Percentiles rank a stretch among this genome's conserved stretches.
These are phyloP conservation scores for Penicillium sp. DNA, from an alignment of 2,329 filamentous ascomycete species.

Conservation along the genomic window DNA sequence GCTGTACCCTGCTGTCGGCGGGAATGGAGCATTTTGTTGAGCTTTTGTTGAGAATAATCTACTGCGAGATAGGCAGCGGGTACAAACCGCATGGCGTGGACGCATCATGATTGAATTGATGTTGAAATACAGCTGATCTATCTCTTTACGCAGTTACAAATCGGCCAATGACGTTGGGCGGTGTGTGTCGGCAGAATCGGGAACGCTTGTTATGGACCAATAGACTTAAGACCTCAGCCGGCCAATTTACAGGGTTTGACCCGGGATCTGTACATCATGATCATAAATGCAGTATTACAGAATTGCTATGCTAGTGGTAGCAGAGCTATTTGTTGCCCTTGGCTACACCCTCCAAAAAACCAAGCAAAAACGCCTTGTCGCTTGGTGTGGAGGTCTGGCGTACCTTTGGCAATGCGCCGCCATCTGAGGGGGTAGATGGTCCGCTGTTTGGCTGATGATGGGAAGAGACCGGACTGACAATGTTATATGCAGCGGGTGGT, in stretches of 20 bases:
- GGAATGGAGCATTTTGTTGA: conserved; percentile 31
- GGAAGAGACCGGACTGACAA: conserved; percentile 34
- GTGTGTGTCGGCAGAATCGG: conserved; percentile 26
- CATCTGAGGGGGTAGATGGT: conserved; percentile 19
- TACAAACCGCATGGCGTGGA: conserved; percentile 30
- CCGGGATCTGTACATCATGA: background rate
- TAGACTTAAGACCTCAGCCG: background rate
- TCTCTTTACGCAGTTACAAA: conserved; percentile 29
- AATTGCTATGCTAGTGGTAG: background rate
- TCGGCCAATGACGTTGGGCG: conserved; percentile 30
- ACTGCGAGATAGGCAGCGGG: conserved; percentile 26
- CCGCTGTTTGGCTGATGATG: conserved; percentile 20
- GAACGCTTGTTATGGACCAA: background rate
- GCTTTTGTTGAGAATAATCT: conserved; percentile 32
- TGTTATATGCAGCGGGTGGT: conserved; percentile 19
- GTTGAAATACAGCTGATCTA: conserved; percentile 10
- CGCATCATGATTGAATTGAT: conserved; percentile 32
- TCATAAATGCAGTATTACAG: background rate
- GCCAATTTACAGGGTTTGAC: too few relatives aligned
- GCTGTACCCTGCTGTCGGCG: conserved; percentile 47
- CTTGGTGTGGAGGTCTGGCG: conserved; percentile 55
- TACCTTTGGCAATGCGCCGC: conserved; percentile 50
- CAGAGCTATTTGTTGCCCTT: conserved; percentile 37
- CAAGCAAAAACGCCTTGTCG: conserved; percentile 71
- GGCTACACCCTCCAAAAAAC: conserved; percentile 62